Evolutionary conservation across 345 rosid genomes (phyloP).

Genomic region (Lumnitzera racemosa): DNA sequence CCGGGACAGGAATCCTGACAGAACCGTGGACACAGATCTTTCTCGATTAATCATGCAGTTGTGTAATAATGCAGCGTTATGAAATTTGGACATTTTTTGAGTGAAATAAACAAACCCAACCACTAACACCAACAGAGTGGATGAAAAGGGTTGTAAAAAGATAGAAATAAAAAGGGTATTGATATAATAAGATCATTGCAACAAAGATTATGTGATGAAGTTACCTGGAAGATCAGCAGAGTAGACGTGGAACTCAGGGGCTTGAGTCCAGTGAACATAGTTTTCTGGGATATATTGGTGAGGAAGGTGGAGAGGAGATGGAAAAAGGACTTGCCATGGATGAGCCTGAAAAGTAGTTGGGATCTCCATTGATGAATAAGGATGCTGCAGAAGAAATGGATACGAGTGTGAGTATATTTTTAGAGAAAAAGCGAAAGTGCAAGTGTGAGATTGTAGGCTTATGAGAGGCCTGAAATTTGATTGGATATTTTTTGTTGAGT

Average conservation of each 20-base stretch:
- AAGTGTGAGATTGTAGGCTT: too few species aligned
- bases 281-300: conserved; percentile 30
- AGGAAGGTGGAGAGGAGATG: conserved; percentile 22
- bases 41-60: too few species aligned
- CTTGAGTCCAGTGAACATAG: conserved; percentile 59
- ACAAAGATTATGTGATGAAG: too few species aligned
- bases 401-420: neutral
- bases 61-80: too few species aligned
- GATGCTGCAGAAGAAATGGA: neutral
- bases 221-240: conserved; percentile 71
- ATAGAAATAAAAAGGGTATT: neutral
- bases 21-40: too few species aligned
- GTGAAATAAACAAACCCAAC: too few species aligned
- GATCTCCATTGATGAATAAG: conserved; percentile 32
- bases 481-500: too few species aligned
- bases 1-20: too few species aligned
- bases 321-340: conserved; percentile 37
- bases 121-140: neutral
- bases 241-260: conserved; percentile 60
- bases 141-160: neutral
- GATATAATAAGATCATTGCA: too few species aligned
- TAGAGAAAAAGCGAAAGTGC: neutral
- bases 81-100: too few species aligned
- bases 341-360: conserved; percentile 20
- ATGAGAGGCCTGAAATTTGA: too few species aligned